These are phyloP conservation scores for Mollisiaceae sp. DNA, from an alignment of 2,329 filamentous ascomycete genomes.

Conservation along the genomic window DNA sequence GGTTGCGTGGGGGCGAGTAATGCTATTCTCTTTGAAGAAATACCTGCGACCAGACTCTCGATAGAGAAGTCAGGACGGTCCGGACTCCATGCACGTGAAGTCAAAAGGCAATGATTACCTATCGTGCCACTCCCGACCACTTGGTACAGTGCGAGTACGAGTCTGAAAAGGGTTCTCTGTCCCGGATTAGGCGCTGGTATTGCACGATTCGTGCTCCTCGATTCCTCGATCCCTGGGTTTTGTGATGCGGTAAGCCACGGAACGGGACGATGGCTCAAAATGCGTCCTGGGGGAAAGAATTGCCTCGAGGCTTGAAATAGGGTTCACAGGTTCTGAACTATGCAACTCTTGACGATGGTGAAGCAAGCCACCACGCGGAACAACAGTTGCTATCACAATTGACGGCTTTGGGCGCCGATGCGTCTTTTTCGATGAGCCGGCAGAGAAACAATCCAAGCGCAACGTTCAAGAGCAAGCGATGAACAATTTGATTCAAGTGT, in stretches of 20 bases:
- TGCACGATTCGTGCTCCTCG: neutral
- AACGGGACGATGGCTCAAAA: neutral
- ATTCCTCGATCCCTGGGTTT: too few species aligned
- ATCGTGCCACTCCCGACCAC: neutral
- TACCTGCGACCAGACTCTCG: neutral
- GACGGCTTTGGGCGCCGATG: neutral
- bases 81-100: neutral
- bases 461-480: neutral
- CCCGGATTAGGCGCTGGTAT: neutral
- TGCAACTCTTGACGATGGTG: neutral
- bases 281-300: neutral
- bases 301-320: slow-evolving; percentile 1
- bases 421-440: neutral
- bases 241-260: slow-evolving; percentile 5
- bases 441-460: neutral
- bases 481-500: neutral
- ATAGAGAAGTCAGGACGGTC: neutral
- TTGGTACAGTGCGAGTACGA: slow-evolving; percentile 10
- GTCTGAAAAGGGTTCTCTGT: neutral
- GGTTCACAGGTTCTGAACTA: neutral
- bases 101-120: neutral
- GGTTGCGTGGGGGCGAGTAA: neutral
- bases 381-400: neutral
- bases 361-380: slow-evolving; percentile 3
- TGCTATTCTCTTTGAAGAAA: neutral